These are phyloP conservation scores for Komagataella ulmi DNA, from an alignment of 805 yeast species.

Conservation along the genomic window DNA sequence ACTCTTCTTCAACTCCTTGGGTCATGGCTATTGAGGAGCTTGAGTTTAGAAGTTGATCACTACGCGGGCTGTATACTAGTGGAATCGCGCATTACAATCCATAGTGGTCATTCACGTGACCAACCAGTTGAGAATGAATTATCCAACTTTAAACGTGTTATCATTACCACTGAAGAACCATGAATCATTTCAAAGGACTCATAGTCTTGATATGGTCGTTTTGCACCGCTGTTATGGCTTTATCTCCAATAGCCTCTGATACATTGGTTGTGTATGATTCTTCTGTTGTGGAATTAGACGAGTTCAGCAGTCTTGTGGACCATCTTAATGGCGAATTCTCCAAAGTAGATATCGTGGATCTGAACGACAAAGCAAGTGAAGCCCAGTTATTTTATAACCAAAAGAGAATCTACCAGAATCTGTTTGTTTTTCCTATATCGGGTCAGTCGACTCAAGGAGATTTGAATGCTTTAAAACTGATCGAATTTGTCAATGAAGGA, in stretches of 20 bases:
- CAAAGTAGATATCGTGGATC: slow-evolving; percentile 7
- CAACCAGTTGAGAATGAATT: neutral
- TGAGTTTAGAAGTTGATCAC: neutral
- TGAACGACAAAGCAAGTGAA: slow-evolving; percentile 11
- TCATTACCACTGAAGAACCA: neutral
- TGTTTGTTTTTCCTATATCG: slow-evolving; percentile 47
- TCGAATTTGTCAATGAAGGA: slow-evolving; percentile 49
- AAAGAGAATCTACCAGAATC: slow-evolving; percentile 34
- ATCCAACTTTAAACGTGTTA: neutral
- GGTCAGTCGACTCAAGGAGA: slow-evolving; percentile 24
- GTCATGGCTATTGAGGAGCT: neutral
- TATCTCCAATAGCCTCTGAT: neutral
- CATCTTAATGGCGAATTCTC: slow-evolving; percentile 7
- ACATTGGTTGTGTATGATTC: slow-evolving; percentile 5
- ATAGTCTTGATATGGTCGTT: neutral
- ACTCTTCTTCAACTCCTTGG: neutral
- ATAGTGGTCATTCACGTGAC: neutral
- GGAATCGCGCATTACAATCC: neutral
- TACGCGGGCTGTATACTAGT: neutral
- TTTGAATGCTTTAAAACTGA: slow-evolving; percentile 32
- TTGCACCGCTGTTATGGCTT: neutral
- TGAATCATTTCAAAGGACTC: neutral
- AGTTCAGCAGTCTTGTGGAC: slow-evolving; percentile 12
- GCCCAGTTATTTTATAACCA: slow-evolving; percentile 25
- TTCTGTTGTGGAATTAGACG: neutral